These are phyloP conservation scores for Malus fusca DNA, from an alignment of 306 rosid genomes.

Conservation along the genomic window DNA sequence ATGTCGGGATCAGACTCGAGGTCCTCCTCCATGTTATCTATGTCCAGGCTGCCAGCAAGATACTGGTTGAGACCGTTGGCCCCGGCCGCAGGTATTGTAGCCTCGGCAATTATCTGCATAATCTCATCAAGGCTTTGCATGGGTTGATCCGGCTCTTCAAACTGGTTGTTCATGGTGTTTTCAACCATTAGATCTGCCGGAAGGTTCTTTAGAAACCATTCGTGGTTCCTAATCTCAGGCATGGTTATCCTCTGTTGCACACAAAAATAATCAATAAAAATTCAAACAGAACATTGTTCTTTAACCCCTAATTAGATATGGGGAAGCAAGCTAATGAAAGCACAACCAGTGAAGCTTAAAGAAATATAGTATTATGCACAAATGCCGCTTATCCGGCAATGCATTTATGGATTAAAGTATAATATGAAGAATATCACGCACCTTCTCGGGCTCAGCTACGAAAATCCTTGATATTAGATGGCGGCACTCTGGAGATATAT, in stretches of 20 bases:
- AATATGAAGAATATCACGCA: conserved; percentile 5
- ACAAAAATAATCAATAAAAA: conserved; percentile 4
- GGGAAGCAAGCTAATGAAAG: neutral
- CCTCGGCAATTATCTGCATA: conserved; percentile 84
- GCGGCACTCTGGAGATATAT: conserved; percentile 72
- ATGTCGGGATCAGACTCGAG: conserved; percentile 74
- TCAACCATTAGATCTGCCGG: conserved; percentile 80
- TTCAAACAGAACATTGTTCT: conserved; percentile 14
- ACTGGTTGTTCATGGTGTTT: conserved; percentile 37
- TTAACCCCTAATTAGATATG: neutral
- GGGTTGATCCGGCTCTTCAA: conserved; percentile 86
- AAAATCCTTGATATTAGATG: conserved; percentile 89
- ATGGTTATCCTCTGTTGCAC: conserved; percentile 72
- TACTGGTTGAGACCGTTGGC: conserved; percentile 53
- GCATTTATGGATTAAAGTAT: too few species aligned
- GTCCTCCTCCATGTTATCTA: conserved; percentile 94
- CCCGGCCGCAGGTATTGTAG: conserved; percentile 77
- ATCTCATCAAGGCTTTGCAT: conserved; percentile 77
- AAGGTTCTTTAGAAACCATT: conserved; percentile 88
- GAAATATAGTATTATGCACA: neutral
- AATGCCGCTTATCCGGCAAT: neutral
- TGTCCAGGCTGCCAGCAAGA: conserved; percentile 77
- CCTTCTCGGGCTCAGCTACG: conserved; percentile 85
- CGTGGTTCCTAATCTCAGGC: conserved; percentile 79
- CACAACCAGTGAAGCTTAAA: neutral